These are phyloP conservation scores for Cajanus cajan DNA, from an alignment of 306 rosid species.

Conservation along the genomic window DNA sequence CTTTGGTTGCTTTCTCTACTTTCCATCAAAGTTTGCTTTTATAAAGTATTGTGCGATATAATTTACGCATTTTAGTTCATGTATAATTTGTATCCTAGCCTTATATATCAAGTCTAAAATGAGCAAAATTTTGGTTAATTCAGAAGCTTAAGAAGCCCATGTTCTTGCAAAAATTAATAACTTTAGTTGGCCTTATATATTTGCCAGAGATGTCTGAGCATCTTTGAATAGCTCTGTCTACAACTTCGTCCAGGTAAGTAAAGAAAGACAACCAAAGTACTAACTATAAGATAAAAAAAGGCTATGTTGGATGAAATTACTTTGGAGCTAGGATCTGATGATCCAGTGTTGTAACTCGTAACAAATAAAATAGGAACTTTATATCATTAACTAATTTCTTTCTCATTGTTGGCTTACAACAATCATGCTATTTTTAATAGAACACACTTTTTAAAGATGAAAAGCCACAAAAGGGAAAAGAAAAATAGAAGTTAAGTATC, in stretches of 20 bases:
- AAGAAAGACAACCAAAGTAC: not conserved
- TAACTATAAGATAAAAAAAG: not conserved
- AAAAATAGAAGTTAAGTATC: not conserved
- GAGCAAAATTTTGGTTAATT: not conserved
- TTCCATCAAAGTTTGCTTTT: slow-evolving; percentile 5
- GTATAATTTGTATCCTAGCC: not conserved
- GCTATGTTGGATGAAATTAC: not conserved
- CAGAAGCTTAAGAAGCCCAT: not conserved
- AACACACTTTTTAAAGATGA: not conserved
- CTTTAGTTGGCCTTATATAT: not conserved
- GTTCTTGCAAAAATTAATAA: not conserved
- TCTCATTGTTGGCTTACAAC: not conserved
- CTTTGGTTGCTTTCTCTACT: not conserved
- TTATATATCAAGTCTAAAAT: not conserved
- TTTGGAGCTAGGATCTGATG: not conserved
- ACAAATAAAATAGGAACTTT: not conserved
- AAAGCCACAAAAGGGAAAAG: not conserved
- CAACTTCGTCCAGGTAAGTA: not conserved
- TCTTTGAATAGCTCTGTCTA: not conserved
- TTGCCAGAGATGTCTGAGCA: not conserved
- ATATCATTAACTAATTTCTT: not conserved
- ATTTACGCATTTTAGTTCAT: slow-evolving; percentile 5
- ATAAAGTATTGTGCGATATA: not conserved
- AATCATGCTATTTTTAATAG: not conserved
- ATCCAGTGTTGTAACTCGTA: not conserved